Percentiles rank a stretch among this genome's conserved stretches.
Conservation (phyloP, 345 rosid genomes). For the Durio zibethinus region DNA sequence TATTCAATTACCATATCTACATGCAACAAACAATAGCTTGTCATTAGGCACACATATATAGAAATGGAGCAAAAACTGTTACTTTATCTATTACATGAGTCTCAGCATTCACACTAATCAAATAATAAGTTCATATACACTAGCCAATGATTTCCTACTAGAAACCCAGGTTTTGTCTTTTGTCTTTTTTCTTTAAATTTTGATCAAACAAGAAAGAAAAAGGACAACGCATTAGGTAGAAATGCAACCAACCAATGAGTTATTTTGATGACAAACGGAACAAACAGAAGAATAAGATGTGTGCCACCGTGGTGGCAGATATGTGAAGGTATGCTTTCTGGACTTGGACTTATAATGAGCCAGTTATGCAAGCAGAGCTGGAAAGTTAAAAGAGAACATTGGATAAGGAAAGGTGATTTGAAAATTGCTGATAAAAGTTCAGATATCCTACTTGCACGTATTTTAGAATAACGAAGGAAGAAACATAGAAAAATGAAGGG, state of each 20-base stretch:
- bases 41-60: background rate
- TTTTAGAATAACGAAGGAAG: background rate
- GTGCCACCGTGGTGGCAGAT: background rate
- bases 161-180: background rate
- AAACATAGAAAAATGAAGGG: background rate
- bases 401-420: background rate
- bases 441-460: background rate
- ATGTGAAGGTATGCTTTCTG: background rate
- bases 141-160: background rate
- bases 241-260: background rate
- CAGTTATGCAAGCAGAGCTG: too few relatives aligned
- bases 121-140: background rate
- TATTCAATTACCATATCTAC: slow-evolving; percentile 14
- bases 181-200: background rate
- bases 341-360: background rate
- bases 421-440: background rate
- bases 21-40: background rate
- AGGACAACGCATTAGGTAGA: background rate
- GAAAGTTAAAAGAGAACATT: background rate
- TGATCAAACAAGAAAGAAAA: background rate
- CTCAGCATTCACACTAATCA: background rate
- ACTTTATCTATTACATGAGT: background rate
- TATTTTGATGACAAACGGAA: background rate
- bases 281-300: background rate
- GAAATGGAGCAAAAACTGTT: background rate